Conservation (phyloP, 208 protist genomes). For the Tetramitus jugosus region DNA sequence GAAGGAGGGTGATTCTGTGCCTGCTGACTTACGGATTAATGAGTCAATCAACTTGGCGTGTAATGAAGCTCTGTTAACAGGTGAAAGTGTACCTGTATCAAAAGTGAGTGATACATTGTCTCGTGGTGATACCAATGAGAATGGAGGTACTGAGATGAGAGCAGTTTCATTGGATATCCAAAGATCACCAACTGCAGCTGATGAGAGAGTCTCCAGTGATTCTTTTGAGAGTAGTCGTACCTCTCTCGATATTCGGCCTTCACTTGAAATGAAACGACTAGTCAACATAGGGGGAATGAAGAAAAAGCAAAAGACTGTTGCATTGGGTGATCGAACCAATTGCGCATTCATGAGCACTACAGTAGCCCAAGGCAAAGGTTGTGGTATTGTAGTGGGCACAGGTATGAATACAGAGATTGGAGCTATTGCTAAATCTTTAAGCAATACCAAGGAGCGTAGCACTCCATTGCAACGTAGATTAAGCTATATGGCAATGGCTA, state of each 20-base stretch:
- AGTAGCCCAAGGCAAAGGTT: slow-evolving; percentile 64
- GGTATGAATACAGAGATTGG: slow-evolving; percentile 73
- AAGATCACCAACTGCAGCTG: slow-evolving; percentile 42
- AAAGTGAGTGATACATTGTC: slow-evolving; percentile 32
- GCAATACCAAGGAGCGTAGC: slow-evolving; percentile 36
- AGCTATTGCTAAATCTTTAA: slow-evolving; percentile 61
- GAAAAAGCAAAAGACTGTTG: slow-evolving; percentile 54
- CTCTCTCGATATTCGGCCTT: background rate
- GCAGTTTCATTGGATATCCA: slow-evolving; percentile 58
- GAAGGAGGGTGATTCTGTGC: slow-evolving; percentile 66
- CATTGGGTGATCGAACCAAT: slow-evolving; percentile 74
- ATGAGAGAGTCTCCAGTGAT: slow-evolving; percentile 53
- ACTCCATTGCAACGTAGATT: slow-evolving; percentile 62
- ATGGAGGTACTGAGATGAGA: slow-evolving; percentile 39
- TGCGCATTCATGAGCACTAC: slow-evolving; percentile 69
- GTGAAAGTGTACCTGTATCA: slow-evolving; percentile 51
- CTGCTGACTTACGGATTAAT: slow-evolving; percentile 9
- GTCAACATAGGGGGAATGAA: background rate
- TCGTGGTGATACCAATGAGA: slow-evolving; percentile 34
- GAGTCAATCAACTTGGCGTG: background rate
- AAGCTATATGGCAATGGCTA: slow-evolving; percentile 73
- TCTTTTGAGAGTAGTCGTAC: slow-evolving; percentile 15
- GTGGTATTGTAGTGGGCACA: slow-evolving; percentile 58
- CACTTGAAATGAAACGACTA: background rate
- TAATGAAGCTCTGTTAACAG: slow-evolving; percentile 30